Evolutionary conservation across 441 rosid genomes (phyloP).

Genomic region (Adansonia gregorii): DNA sequence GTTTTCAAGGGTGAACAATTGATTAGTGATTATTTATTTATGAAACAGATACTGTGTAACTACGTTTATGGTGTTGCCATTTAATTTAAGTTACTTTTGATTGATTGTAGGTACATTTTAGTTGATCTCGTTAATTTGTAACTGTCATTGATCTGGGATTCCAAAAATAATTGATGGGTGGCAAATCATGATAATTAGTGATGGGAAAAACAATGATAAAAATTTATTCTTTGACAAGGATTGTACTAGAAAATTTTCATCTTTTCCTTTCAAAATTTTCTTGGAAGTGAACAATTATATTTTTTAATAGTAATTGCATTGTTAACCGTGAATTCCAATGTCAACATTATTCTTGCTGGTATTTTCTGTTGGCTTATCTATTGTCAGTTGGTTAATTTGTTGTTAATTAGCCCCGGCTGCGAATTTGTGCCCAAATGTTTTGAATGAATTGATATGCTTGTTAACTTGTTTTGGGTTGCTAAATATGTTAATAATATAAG

Average conservation of each 20-base stretch:
- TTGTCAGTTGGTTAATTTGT: too few species aligned
- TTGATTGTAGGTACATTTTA: slow-evolving; percentile 5
- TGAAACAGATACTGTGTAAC: background rate
- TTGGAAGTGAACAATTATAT: background rate
- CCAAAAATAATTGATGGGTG: slow-evolving; percentile 10
- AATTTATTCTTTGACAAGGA: background rate
- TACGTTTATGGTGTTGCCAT: background rate
- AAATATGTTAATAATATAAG: background rate
- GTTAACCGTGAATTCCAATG: too few species aligned
- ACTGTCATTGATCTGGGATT: background rate
- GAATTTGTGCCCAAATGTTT: too few species aligned
- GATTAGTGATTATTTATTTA: background rate
- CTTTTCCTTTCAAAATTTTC: background rate
- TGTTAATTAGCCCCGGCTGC: too few species aligned
- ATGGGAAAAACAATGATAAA: background rate
- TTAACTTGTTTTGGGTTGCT: background rate
- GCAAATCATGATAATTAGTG: background rate
- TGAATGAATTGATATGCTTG: background rate
- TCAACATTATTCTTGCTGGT: too few species aligned
- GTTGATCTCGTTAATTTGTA: background rate
- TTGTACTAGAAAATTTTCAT: background rate
- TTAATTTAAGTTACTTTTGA: background rate
- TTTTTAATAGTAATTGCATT: background rate
- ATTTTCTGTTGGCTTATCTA: too few species aligned
- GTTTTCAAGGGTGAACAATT: background rate